Evolutionary conservation across 2,329 filamentous ascomycete species (phyloP).

Genomic region (Neonectria hederae): DNA sequence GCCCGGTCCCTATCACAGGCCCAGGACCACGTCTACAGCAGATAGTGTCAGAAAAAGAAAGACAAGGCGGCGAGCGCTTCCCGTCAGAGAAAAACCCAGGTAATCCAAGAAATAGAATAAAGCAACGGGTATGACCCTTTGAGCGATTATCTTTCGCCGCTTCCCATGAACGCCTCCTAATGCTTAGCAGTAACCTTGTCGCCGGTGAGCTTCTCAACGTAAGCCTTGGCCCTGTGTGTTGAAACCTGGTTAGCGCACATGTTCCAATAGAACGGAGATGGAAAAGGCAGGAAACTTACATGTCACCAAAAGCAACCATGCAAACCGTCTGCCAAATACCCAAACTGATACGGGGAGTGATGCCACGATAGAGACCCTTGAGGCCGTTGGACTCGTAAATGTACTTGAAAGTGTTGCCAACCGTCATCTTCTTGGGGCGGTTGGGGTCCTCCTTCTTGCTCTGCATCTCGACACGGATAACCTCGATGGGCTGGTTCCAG

Average conservation of each 20-base stretch:
- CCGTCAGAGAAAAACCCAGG: slow-evolving; percentile 26
- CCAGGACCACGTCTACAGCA: slow-evolving; percentile 27
- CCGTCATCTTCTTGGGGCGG: slow-evolving; percentile 98
- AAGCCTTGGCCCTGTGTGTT: slow-evolving; percentile 67
- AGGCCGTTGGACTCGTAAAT: slow-evolving; percentile 92
- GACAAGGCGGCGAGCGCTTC: slow-evolving; percentile 23
- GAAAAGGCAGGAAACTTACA: slow-evolving; percentile 67
- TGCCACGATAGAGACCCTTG: slow-evolving; percentile 94
- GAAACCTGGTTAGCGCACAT: slow-evolving; percentile 33
- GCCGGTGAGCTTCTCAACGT: slow-evolving; percentile 73
- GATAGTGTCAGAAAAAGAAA: slow-evolving; percentile 20
- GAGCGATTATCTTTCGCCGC: slow-evolving; percentile 31
- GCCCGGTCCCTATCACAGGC: slow-evolving; percentile 18
- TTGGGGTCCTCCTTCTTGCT: slow-evolving; percentile 98
- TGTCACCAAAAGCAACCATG: slow-evolving; percentile 99
- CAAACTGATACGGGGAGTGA: slow-evolving; percentile 91
- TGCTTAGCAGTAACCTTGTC: slow-evolving; percentile 73
- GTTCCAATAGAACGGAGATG: not conserved
- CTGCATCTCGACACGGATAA: slow-evolving; percentile 99
- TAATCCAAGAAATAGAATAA: slow-evolving; percentile 33
- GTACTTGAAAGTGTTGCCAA: slow-evolving; percentile 84
- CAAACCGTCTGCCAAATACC: slow-evolving; percentile 99
- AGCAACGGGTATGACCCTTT: slow-evolving; percentile 28
- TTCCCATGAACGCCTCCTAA: slow-evolving; percentile 57
- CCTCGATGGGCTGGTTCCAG: slow-evolving; percentile 99